phyloP scores from a whole-genome alignment of 768 basidiomycete species.

The Lentinula aciculospora region DNA sequence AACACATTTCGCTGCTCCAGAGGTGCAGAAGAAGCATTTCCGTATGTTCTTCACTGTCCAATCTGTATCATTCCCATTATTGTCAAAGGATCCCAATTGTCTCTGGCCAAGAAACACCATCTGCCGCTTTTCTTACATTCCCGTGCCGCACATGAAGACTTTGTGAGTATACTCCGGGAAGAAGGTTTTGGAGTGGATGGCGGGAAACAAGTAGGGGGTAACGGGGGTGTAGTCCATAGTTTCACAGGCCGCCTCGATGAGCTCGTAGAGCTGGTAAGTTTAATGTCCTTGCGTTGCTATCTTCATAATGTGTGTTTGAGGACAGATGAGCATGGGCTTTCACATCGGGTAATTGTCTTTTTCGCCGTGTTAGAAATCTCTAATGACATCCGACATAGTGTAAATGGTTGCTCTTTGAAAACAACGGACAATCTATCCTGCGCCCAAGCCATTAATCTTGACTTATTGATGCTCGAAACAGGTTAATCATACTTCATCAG shows the following conservation, averaged over 20 bases:
- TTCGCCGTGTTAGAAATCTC: neutral
- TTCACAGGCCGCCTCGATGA: slow-evolving; percentile 69
- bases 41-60: slow-evolving; percentile 30
- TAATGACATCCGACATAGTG: slow-evolving; percentile 23
- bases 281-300: neutral
- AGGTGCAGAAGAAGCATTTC: slow-evolving; percentile 60
- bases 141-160: slow-evolving; percentile 67
- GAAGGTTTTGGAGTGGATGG: slow-evolving; percentile 59
- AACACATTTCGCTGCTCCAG: slow-evolving; percentile 53
- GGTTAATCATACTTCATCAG: slow-evolving; percentile 30
- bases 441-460: slow-evolving; percentile 49
- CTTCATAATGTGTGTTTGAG: neutral
- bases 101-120: slow-evolving; percentile 61
- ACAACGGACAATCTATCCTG: slow-evolving; percentile 57
- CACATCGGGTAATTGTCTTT: slow-evolving; percentile 42
- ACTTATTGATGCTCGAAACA: slow-evolving; percentile 68
- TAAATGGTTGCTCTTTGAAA: slow-evolving; percentile 79
- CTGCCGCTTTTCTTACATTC: slow-evolving; percentile 82
- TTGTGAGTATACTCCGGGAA: slow-evolving; percentile 58
- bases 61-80: neutral
- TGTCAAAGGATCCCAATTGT: slow-evolving; percentile 45
- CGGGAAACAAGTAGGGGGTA: slow-evolving; percentile 48
- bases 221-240: slow-evolving; percentile 78
- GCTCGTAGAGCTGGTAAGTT: slow-evolving; percentile 57
- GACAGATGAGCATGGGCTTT: slow-evolving; percentile 71